Conservation (phyloP, 495 filamentous ascomycete genomes). For the Daldinia caldariorum region DNA sequence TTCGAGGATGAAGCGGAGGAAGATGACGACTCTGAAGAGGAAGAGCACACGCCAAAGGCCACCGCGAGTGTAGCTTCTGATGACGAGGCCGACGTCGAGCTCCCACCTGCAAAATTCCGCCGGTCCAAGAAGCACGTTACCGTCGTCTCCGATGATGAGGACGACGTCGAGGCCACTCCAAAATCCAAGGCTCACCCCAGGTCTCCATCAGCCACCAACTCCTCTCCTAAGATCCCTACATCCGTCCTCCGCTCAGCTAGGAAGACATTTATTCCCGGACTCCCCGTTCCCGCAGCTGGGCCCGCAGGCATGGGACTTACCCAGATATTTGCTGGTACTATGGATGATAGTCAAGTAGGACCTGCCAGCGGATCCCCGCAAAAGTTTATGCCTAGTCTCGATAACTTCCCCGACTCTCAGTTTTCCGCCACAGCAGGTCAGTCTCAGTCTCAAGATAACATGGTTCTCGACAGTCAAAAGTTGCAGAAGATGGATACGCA, state of each 20-base stretch:
- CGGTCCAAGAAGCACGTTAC: constrained; percentile 56
- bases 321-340: constrained; percentile 91
- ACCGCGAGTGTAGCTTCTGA: constrained; percentile 54
- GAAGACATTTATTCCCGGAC: constrained; percentile 68
- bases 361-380: constrained; percentile 46
- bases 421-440: constrained; percentile 60
- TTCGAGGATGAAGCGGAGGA: constrained; percentile 44
- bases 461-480: constrained; percentile 73
- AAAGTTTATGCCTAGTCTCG: constrained; percentile 53
- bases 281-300: constrained; percentile 60
- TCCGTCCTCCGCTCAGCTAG: constrained; percentile 66
- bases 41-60: constrained; percentile 51
- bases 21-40: constrained; percentile 48
- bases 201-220: constrained; percentile 50
- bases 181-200: constrained; percentile 51
- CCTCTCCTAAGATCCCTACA: constrained; percentile 59
- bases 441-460: constrained; percentile 56
- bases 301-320: constrained; percentile 78
- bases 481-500: constrained; percentile 39
- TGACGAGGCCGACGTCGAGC: constrained; percentile 52
- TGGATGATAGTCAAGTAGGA: constrained; percentile 70
- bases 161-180: constrained; percentile 61
- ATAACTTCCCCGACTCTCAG: constrained; percentile 58
- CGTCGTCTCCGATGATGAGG: constrained; percentile 67
- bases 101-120: constrained; percentile 49